Evolutionary conservation across 164 flowering plant species (phyloP).

Genomic region (Hamamelis virginiana): DNA sequence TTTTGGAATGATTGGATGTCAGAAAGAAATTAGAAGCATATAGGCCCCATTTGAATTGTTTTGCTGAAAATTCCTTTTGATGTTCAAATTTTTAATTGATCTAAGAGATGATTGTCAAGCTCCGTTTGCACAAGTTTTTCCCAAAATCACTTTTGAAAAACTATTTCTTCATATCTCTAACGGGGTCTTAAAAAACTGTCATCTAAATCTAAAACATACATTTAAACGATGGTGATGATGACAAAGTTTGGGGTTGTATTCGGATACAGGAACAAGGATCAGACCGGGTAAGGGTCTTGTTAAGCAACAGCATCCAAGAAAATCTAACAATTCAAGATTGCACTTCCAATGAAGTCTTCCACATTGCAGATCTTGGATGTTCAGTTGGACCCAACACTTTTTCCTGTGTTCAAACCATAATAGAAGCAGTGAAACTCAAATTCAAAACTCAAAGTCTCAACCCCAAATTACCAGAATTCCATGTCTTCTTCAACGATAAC

Average conservation of each 20-base stretch:
- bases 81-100: no score
- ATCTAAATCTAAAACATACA: no score
- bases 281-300: conserved; percentile 4
- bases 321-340: neutral
- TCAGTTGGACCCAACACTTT: conserved; percentile 30
- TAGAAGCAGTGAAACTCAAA: conserved; percentile 23
- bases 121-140: no score
- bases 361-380: conserved; percentile 31
- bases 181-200: no score
- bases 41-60: no score
- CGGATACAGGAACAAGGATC: conserved; percentile 11
- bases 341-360: neutral
- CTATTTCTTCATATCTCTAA: no score
- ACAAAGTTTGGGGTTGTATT: neutral
- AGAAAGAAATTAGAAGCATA: no score
- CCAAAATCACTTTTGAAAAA: no score
- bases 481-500: conserved; percentile 30
- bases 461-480: conserved; percentile 18
- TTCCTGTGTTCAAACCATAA: conserved; percentile 16
- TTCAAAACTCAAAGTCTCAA: neutral
- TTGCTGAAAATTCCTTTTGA: no score
- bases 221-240: no score
- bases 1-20: no score
- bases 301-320: neutral
- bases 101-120: no score